Base-by-base conservation (phyloP, 495 filamentous ascomycete genomes). In the Polyplosphaeria fusca region DNA sequence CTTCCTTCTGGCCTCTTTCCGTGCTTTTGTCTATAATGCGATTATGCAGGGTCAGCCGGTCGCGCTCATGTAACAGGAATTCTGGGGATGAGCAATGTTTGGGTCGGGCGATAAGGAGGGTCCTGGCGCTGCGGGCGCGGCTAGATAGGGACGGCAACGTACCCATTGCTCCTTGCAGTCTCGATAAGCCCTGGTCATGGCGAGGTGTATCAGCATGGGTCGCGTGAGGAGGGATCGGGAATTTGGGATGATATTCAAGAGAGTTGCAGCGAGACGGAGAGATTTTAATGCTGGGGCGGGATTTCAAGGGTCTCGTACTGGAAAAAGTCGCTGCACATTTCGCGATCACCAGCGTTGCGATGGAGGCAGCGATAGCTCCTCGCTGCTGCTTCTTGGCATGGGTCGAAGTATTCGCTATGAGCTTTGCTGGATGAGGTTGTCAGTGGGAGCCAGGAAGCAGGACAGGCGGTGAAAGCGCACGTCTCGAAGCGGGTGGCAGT, bases 81-180 rank as follows among this genome's bases (percentile, higher is more conserved):
- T 2, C 11, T 7, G 5, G 39, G 5, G 5, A 5, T 11, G 39
- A 5, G 19, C 39, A 42, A 20, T 11, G 5, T 9, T 12, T 22
- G 9, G 23, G 18, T 44, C 18, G 28, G 12, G 26, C 30, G 43
- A 56, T 49, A 56, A 56, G 53, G 45, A 26, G 1, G 50, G 23
- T 24, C 4, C 27, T 26, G 32, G 40, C 25, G 19, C 13, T 42
- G 39, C 13, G 23, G 16, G 49, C 2, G 19, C 16, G 40, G 40
- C 13, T 44, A 37, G 38, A 52, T 23, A 45, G 50, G 13, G 18
- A 16, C 11, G 22, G n/a, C 38, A 40, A 75, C 86, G 70, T 79
- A 92, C 89, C 90, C 90, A 96, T 75, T 85, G 77, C 74, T 91
- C 91, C 71, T 96, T 96, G 72, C 91, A 96, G 60, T 94, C 90